phyloP scores from a whole-genome alignment of 2,329 filamentous ascomycete genomes.

The Parastagonospora nodorum region DNA sequence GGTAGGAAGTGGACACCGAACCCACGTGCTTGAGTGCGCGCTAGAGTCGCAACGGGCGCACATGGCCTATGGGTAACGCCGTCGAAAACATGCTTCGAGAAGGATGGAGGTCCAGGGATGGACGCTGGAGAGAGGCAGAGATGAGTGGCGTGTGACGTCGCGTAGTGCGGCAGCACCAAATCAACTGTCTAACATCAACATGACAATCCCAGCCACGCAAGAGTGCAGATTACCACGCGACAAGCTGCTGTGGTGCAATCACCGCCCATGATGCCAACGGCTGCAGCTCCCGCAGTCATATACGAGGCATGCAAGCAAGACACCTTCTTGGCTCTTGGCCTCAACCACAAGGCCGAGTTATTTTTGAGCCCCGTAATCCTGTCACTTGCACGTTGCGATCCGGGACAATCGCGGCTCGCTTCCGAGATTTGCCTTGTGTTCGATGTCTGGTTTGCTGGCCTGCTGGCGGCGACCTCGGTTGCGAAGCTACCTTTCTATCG shows the following conservation, averaged over 20 bases:
- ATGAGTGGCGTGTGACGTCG: constrained; percentile 13
- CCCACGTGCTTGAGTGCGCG: constrained; percentile 8
- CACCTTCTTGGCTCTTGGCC: constrained; percentile 4
- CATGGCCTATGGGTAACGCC: constrained; percentile 20
- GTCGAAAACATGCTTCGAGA: constrained; percentile 28
- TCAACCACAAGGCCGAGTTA: constrained; percentile 9
- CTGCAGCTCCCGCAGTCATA: background rate
- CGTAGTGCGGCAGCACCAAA: constrained; percentile 17
- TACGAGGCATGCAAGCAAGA: background rate
- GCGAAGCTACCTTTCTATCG: constrained; percentile 21
- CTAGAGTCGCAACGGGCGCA: constrained; percentile 17
- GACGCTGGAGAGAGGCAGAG: constrained; percentile 15
- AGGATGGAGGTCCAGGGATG: constrained; percentile 20
- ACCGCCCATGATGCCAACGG: constrained; percentile 1
- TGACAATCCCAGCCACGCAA: background rate
- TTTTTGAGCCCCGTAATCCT: constrained; percentile 9
- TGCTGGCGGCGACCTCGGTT: constrained; percentile 8
- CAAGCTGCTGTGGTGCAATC: background rate
- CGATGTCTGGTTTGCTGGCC: constrained; percentile 4
- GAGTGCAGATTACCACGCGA: constrained; percentile 1
- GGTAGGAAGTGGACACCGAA: constrained; percentile 1
- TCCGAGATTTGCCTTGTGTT: constrained; percentile 10
- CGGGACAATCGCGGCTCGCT: constrained; percentile 13
- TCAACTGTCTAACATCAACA: constrained; percentile 5
- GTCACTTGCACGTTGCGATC: background rate